Percentiles rank a stretch among this genome's conserved stretches.
Evolutionary conservation across 164 flowering plant species (phyloP).

Genomic region (Vitis rupestris): DNA sequence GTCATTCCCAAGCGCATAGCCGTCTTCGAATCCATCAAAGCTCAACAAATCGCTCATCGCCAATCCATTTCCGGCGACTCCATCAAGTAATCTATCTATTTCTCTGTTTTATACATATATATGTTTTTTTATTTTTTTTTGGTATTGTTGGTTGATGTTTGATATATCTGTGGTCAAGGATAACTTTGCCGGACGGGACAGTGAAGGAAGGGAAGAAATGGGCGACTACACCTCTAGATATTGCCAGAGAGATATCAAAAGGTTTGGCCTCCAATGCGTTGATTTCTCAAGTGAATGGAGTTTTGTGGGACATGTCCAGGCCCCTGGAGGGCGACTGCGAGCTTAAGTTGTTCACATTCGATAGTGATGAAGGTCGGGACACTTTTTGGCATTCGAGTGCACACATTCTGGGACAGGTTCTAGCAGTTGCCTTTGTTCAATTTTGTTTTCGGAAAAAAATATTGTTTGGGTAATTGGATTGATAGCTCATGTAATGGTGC

Average conservation of each 20-base stretch:
- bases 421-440: background rate
- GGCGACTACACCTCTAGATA: conserved; percentile 67
- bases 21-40: conserved; percentile 56
- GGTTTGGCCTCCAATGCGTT: conserved; percentile 65
- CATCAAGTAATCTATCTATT: conserved; percentile 44
- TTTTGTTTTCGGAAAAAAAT: background rate
- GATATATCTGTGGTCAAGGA: conserved; percentile 28
- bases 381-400: conserved; percentile 99
- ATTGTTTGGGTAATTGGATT: background rate
- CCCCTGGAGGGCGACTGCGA: conserved; percentile 85
- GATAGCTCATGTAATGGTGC: conserved; percentile 8
- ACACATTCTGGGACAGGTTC: conserved; percentile 91
- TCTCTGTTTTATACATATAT: background rate
- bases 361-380: conserved; percentile 81
- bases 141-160: background rate
- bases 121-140: background rate
- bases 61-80: conserved; percentile 49
- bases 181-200: conserved; percentile 74
- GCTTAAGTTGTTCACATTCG: conserved; percentile 69
- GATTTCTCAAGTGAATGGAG: conserved; percentile 77
- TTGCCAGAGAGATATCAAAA: conserved; percentile 71
- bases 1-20: conserved; percentile 65
- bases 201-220: conserved; percentile 90
- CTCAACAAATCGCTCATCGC: conserved; percentile 41
- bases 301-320: conserved; percentile 87